Evolutionary conservation across 345 rosid genomes (phyloP).

Genomic region (Kandelia obovata): DNA sequence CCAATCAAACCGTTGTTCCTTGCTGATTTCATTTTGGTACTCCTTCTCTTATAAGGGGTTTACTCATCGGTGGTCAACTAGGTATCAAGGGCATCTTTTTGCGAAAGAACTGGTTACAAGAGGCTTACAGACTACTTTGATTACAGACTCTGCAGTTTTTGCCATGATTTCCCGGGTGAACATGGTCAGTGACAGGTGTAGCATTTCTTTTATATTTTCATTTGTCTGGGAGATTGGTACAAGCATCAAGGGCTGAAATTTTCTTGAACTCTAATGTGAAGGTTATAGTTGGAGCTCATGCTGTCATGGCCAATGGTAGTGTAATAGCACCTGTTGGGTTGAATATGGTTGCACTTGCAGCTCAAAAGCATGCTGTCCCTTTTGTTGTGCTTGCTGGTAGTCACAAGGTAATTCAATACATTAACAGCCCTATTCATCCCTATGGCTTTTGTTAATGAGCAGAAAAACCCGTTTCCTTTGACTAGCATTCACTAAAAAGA

Average conservation of each 20-base stretch:
- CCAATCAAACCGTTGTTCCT: constrained; percentile 9
- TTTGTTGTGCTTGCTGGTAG: constrained; percentile 96
- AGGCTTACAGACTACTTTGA: constrained; percentile 89
- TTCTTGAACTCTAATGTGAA: constrained; percentile 27
- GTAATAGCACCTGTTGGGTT: constrained; percentile 96
- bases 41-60: not conserved
- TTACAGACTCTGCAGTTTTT: constrained; percentile 96
- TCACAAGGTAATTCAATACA: constrained; percentile 68
- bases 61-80: constrained; percentile 23
- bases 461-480: not conserved
- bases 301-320: constrained; percentile 98
- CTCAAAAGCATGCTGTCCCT: constrained; percentile 95
- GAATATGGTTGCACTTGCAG: constrained; percentile 98
- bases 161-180: constrained; percentile 98
- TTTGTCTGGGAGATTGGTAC: not conserved
- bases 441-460: constrained; percentile 7
- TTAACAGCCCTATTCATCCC: not conserved
- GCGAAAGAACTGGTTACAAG: constrained; percentile 89
- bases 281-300: constrained; percentile 99
- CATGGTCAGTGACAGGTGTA: constrained; percentile 45
- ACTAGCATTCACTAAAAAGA: no score
- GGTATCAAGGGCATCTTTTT: constrained; percentile 94
- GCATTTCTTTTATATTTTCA: constrained; percentile 1
- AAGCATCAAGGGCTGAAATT: not conserved
- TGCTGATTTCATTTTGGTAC: constrained; percentile 1